Base-by-base conservation (phyloP, 345 rosid species). In the Pugionium dolabratum region DNA sequence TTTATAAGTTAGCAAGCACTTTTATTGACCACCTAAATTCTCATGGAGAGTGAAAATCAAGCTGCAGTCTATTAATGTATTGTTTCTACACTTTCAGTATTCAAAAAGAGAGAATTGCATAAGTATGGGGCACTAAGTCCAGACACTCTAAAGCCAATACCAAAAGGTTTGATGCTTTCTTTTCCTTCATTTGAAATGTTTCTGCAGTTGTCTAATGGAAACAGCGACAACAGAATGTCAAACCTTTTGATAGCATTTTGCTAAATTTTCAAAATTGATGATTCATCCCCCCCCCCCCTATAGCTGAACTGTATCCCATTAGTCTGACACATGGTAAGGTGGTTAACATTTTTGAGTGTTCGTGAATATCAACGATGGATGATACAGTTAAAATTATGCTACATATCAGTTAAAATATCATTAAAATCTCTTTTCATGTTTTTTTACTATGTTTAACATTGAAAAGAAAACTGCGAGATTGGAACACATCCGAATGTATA, bases 51-150 rank as follows among this genome's bases (percentile, higher is more conserved):
- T 51, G 59, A 50, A 7, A 49, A 0, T 48, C 1, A 9, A 18
- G 2, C 44, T 61, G 69, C 57, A 43, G 49, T 47, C 28, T 65
- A 66, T 31, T 71, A 47, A 67, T 1, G 10, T 59, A 68, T 71
- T 11, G 31, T 9, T 53, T 64, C 1, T 30, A 51, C 49, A 43
- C 8, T 75, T 81, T 69, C 77, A 87, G 98, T 77, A 61, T 86
- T 92, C 75, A 87, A 85, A 77, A 84, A 71, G 81, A 82, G 75
- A 47, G 82, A 86, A 75, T 6, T 80, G 74, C 85, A 81, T 48
- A 87, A 79, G 71, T 81, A 86, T 67, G 81, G 68, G 64, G 55
- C 75, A 53, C 68, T 57, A 36, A 70, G 59, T 82, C 73, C 84
- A 3, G 80, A 77, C 64, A 60, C 60, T 34, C 32, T 30, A 29